A percentile compares a stretch with the other conserved stretches of the same genome.
Conservation (phyloP, 2,329 filamentous ascomycete species). For the Cladobotryum protrusum region DNA sequence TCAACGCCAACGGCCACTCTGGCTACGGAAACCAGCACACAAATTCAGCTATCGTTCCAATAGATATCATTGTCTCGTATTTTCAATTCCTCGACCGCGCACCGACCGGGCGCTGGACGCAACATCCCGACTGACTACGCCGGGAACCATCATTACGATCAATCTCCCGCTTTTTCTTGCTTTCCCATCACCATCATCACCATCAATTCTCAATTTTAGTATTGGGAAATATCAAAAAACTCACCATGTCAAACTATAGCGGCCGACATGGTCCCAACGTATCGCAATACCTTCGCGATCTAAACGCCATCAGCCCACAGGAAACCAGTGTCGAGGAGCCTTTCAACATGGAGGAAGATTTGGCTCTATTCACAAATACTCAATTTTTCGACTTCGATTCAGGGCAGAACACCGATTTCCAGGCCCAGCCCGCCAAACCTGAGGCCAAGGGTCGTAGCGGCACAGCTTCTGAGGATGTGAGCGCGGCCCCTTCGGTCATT, state of each 20-base stretch:
- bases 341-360: conserved; percentile 62
- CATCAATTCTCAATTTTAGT: too few relatives aligned
- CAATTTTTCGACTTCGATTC: conserved; percentile 76
- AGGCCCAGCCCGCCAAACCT: conserved; percentile 42
- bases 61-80: too few relatives aligned
- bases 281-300: conserved; percentile 79
- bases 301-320: conserved; percentile 68
- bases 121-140: too few relatives aligned
- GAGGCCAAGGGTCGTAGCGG: conserved; percentile 30
- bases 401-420: conserved; percentile 53
- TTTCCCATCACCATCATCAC: too few relatives aligned
- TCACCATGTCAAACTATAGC: conserved; percentile 64
- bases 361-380: conserved; percentile 75
- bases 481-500: conserved; percentile 35
- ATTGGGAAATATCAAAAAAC: neutral
- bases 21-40: too few relatives aligned
- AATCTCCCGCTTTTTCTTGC: too few relatives aligned
- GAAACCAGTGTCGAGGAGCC: conserved; percentile 47
- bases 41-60: too few relatives aligned
- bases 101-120: too few relatives aligned
- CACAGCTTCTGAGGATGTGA: conserved; percentile 32
- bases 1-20: too few relatives aligned
- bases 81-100: too few relatives aligned
- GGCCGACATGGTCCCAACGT: conserved; percentile 79
- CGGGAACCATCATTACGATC: too few relatives aligned